These are phyloP conservation scores for Cadophora sp. DNA, from an alignment of 2,329 filamentous ascomycete species.

Conservation along the genomic window DNA sequence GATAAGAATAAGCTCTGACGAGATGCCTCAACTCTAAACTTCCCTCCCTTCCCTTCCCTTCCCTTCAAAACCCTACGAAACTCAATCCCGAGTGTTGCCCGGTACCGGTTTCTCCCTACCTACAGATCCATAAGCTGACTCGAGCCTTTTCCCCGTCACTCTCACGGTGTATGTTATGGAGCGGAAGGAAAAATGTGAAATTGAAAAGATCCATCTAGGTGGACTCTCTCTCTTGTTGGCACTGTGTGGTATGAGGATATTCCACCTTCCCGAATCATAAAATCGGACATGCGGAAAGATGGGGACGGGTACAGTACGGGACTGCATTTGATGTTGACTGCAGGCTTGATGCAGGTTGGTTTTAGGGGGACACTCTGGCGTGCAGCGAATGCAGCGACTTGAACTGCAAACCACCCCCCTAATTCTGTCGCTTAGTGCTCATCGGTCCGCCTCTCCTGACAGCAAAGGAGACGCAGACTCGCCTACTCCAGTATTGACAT, in stretches of 20 bases:
- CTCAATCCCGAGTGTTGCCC: slow-evolving; percentile 3
- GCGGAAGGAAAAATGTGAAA: not conserved
- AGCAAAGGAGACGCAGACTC: no score
- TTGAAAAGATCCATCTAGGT: not conserved
- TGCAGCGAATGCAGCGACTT: no score
- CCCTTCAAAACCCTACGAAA: not conserved
- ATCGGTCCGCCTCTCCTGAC: not conserved
- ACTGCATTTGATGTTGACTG: not conserved
- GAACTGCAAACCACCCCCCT: no score
- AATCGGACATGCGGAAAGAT: slow-evolving; percentile 1
- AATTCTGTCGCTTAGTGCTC: not conserved
- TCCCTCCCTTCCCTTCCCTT: no score
- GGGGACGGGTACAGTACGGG: not conserved
- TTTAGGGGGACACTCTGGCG: not conserved
- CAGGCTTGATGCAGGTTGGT: not conserved
- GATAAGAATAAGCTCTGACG: slow-evolving; percentile 6
- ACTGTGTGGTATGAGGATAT: not conserved
- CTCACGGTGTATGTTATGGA: not conserved
- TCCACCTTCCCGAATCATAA: not conserved
- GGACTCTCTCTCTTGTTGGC: not conserved
- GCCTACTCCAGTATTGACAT: no score
- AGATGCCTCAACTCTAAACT: not conserved
- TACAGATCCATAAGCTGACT: not conserved
- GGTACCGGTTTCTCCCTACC: slow-evolving; percentile 6
- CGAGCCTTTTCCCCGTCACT: not conserved